A percentile compares a stretch with the other conserved stretches of the same genome.
Conservation (phyloP, 208 protist genomes). For the Crithidia bombi region DNA sequence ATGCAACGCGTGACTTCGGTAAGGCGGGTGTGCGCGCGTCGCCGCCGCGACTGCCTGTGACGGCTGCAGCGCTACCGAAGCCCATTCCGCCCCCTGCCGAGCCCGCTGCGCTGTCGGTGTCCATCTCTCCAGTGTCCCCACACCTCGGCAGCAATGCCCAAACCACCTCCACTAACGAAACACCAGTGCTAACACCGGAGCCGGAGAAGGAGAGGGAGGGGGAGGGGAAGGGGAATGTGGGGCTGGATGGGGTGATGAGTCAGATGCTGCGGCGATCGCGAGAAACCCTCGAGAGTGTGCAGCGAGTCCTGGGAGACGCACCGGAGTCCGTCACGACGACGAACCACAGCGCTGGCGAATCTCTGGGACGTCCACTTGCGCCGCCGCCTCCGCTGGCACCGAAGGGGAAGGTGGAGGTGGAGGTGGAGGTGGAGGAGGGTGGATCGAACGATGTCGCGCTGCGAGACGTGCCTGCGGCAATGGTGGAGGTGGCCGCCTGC, state of each 20-base stretch:
- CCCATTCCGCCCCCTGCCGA: background rate
- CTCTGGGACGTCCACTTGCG: background rate
- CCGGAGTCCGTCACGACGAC: background rate
- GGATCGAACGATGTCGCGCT: background rate
- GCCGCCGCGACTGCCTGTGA: conserved; percentile 5
- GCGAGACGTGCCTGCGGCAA: background rate
- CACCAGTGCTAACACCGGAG: background rate
- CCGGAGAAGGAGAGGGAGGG: background rate
- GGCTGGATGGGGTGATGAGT: conserved; percentile 7
- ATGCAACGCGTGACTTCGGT: background rate
- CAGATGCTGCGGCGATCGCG: conserved; percentile 38
- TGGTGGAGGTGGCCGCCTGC: background rate
- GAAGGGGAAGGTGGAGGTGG: background rate
- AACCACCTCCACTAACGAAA: background rate
- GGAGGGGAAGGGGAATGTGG: too few species aligned
- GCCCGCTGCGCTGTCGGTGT: background rate
- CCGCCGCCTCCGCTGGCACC: conserved; percentile 12
- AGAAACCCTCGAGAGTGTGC: conserved; percentile 41
- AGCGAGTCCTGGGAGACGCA: conserved; percentile 29
- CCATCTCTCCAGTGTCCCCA: conserved; percentile 9
- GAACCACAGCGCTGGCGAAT: background rate
- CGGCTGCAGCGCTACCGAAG: background rate
- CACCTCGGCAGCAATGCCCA: background rate
- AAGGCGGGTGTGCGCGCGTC: background rate
- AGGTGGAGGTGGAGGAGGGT: background rate